Evolutionary conservation across 306 rosid species (phyloP).

Genomic region (Vigna mungo): DNA sequence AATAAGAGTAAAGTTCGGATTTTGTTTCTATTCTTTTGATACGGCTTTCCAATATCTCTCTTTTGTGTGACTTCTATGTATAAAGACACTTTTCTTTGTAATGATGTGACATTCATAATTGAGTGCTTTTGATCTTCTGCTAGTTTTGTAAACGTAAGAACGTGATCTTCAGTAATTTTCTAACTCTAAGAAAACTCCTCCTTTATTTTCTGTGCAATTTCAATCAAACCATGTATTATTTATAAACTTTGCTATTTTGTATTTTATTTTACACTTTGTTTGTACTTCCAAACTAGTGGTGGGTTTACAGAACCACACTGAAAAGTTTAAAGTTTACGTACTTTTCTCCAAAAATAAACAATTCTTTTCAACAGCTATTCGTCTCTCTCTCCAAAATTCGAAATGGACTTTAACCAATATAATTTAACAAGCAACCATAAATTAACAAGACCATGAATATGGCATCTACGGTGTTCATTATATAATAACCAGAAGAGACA

Average conservation of each 20-base stretch:
- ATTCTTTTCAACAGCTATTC: neutral
- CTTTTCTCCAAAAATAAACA: neutral
- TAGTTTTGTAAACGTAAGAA: constrained; percentile 20
- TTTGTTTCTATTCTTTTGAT: constrained; percentile 35
- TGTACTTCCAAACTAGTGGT: constrained; percentile 4
- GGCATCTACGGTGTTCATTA: neutral
- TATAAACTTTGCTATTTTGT: neutral
- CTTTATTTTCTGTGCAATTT: too few relatives aligned
- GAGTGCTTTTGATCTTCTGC: neutral
- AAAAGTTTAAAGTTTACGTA: constrained; percentile 11
- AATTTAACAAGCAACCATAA: neutral
- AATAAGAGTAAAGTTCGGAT: constrained; percentile 52
- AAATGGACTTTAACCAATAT: neutral
- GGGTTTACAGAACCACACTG: neutral
- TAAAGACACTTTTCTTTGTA: constrained; percentile 35
- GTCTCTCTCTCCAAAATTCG: too few relatives aligned
- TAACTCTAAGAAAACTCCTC: neutral
- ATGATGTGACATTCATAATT: constrained; percentile 32
- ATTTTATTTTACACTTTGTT: neutral
- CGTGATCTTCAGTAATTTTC: constrained; percentile 12
- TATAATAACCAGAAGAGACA: neutral
- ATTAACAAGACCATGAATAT: neutral
- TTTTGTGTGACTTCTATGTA: constrained; percentile 38
- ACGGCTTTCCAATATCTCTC: constrained; percentile 36
- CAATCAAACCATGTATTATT: neutral